Base-by-base conservation (phyloP, 2,329 filamentous ascomycete genomes). In the Claviceps sp. region DNA sequence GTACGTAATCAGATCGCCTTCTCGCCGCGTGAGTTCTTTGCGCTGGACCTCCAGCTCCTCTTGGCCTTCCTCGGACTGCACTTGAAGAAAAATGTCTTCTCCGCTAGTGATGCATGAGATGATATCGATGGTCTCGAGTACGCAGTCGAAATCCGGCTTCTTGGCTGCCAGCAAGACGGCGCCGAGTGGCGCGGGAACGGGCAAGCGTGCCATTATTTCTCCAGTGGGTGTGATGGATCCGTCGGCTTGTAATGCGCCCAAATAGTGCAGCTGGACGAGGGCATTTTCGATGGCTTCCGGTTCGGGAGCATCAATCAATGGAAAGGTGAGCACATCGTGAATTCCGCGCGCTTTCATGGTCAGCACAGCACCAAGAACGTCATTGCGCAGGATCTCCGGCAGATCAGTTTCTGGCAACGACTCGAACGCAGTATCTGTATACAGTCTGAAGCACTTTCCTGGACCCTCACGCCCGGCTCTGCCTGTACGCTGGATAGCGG, bases 291-390 rank as follows among this genome's bases (percentile, higher is more conserved):
- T 78, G 0, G 87, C 78, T 56, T 94, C 85, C 2, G 81, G 70
- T 8, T 87, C 82, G 0, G 93, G 93, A 0, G 79, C 77, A 52
- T 95, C 89, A 64, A 97, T 82, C 47, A 96, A 80, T 0, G 91
- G 89, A 56, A 98, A 98, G 0, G 76, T 72, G 20, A 89, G 72
- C 2, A 95, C 79, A 62, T 97, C 85, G 26, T 87, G 76, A 13
- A 97, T 83, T 0, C 90, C 89, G 51, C 89, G 80, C 0, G 91
- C 89, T 66, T 95, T 96, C 85, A 98, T 94, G 0, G 87, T 95
- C 9, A 98, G 72, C 1, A 96, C 76, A 0, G 91, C 87, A 37
- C 89, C 85, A 20, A 89, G 80, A 5, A 97, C 78, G 65, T 98
- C 91, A 61, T 88, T 94, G 20, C 93, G 81, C 11, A 96, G 70